These are phyloP conservation scores for Cucurbita moschata DNA, from an alignment of 306 rosid species.

Conservation along the genomic window DNA sequence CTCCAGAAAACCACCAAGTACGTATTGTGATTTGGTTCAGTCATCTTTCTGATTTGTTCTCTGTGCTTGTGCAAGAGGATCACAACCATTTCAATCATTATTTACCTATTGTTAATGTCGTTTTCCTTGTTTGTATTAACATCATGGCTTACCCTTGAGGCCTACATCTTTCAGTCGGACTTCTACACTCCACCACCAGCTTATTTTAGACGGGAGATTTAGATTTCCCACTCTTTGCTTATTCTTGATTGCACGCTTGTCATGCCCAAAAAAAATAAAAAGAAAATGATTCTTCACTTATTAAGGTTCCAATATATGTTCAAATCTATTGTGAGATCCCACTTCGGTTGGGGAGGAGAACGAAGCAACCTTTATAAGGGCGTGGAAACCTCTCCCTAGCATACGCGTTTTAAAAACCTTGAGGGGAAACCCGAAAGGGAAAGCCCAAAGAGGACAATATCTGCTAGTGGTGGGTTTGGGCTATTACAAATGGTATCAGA, in stretches of 20 bases:
- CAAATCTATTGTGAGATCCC: not conserved
- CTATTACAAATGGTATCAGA: no score
- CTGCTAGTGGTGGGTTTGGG: no score
- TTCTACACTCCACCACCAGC: not conserved
- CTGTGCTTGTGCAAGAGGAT: not conserved
- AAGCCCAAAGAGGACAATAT: no score
- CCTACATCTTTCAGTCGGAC: not conserved
- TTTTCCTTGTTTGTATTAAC: not conserved
- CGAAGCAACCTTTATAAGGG: no score
- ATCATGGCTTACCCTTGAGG: not conserved
- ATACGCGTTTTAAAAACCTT: no score
- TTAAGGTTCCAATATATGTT: not conserved
- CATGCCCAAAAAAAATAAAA: not conserved
- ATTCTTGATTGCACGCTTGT: not conserved
- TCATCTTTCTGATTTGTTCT: not conserved
- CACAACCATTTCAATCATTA: not conserved
- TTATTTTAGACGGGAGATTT: not conserved
- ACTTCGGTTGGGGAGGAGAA: no score
- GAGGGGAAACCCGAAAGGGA: no score
- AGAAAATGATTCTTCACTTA: not conserved
- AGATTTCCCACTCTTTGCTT: not conserved
- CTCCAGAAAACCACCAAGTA: conserved; percentile 61
- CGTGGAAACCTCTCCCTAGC: no score
- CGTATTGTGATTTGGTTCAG: not conserved
- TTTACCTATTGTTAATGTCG: not conserved